A percentile compares a stretch with the other conserved stretches of the same genome.
Conservation (phyloP, 192 early-diverging fungal genomes). For the Entomortierella parvispora region DNA sequence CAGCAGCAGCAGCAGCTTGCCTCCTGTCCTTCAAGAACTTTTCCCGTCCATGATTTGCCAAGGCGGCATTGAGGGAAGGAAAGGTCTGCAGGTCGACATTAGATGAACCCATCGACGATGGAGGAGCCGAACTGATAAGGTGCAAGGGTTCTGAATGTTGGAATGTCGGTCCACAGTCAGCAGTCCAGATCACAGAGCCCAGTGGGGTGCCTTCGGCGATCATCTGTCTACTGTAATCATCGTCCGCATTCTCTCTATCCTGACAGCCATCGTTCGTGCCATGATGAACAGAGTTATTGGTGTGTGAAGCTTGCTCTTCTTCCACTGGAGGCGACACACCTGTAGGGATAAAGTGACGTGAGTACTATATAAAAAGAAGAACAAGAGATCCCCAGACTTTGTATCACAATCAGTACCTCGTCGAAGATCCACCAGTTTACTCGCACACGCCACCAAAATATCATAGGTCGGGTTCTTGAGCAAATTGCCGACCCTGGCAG, state of each 20-base stretch:
- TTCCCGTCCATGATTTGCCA: not conserved
- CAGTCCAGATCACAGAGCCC: slow-evolving; percentile 36
- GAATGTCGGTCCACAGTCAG: slow-evolving; percentile 43
- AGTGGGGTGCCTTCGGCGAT: slow-evolving; percentile 20
- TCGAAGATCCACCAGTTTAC: slow-evolving; percentile 15
- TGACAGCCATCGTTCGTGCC: too few species aligned
- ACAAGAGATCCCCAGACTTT: not conserved
- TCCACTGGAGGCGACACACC: too few species aligned
- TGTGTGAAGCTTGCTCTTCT: too few species aligned
- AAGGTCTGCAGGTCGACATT: not conserved
- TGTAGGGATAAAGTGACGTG: too few species aligned
- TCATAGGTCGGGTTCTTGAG: slow-evolving; percentile 40
- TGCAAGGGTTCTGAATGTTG: not conserved
- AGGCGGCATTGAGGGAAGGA: slow-evolving; percentile 6
- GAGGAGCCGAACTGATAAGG: not conserved
- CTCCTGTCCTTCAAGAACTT: not conserved
- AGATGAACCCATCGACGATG: not conserved
- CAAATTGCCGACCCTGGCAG: slow-evolving; percentile 45
- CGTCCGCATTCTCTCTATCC: too few species aligned
- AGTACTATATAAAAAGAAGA: not conserved
- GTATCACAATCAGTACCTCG: not conserved
- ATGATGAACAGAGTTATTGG: too few species aligned
- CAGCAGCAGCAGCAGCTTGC: too few species aligned
- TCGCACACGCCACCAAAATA: slow-evolving; percentile 41
- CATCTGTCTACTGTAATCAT: not conserved